Base-by-base conservation (phyloP, 768 basidiomycete genomes). In the Gyrodon lividus region DNA sequence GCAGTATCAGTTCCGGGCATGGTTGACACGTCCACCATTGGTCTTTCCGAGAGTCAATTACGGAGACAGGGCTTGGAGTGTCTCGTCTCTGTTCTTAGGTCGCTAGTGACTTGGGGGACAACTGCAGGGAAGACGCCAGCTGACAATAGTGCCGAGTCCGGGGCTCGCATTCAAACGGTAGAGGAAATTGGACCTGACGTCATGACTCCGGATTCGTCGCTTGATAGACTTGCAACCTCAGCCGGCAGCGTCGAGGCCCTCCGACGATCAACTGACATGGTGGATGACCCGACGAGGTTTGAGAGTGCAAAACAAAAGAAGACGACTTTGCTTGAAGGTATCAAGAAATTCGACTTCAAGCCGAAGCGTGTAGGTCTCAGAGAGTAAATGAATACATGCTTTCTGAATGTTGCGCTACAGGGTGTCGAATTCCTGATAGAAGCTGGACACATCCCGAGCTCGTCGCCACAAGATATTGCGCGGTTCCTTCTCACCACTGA, bases 271-370 rank as follows among this genome's bases (percentile, higher is more conserved):
- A 92, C 92, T 0, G 92, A 93, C 51, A 64, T 85, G 34, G 70
- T 72, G n/a, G 97, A 98, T 62, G 96, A 98, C 66, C 96, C 96
- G 1, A 86, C 78, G 17, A 81, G 81, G 62, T 98, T 99, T 57
- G 96, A 98, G 74, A 94, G 81, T 54, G 97, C 94, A 10, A 98
- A 97, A 68, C 90, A 93, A 72, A 88, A 91, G 72, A 99, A 99
- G 73, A 98, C 92, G 30, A 95, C 89, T 0, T 69, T 98, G 24
- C 72, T 94, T 34, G 96, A 98, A 66, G 97, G 97, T 23, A 89
- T 98, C 70, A 94, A 89, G 70, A 93, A 92, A 70, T 99, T 99
- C 72, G 98, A 98, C 67, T 93, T 87, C 77, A 98, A 97, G 72
- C 95, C 96, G n/a, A 98, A 98, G 72, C 82, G 86, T 59, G 94